Conservation (phyloP, 345 rosid species). For the Kernera saxatilis region DNA sequence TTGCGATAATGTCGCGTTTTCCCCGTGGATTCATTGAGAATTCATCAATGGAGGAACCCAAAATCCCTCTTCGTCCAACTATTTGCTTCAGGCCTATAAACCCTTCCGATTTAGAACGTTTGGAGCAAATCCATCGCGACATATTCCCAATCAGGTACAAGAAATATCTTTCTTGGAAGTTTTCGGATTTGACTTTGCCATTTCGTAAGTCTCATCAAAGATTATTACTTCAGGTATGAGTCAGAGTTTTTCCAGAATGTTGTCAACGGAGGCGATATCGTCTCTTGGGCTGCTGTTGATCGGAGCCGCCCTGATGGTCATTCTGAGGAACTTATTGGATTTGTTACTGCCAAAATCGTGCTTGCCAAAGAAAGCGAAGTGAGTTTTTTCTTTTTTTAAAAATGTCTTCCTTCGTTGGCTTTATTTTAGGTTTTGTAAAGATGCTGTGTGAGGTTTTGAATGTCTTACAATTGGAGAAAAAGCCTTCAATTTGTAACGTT, state of each 20-base stretch:
- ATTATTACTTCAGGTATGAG: conserved; percentile 67
- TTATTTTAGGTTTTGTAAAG: not conserved
- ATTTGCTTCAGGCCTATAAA: conserved; percentile 67
- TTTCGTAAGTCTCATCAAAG: conserved; percentile 7
- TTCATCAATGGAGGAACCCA: conserved; percentile 46
- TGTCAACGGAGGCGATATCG: conserved; percentile 68
- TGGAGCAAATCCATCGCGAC: conserved; percentile 70
- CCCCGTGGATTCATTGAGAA: conserved; percentile 43
- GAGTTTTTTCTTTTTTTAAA: conserved; percentile 28
- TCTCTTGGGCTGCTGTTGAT: conserved; percentile 96
- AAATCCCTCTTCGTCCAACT: conserved; percentile 43
- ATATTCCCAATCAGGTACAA: conserved; percentile 78
- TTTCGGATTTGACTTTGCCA: conserved; percentile 14
- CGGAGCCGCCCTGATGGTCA: conserved; percentile 60
- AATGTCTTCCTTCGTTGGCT: not conserved
- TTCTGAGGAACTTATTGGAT: conserved; percentile 82
- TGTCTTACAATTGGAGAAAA: not conserved
- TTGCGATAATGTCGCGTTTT: conserved; percentile 23
- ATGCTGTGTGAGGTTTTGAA: not conserved
- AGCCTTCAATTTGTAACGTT: not conserved
- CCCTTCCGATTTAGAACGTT: conserved; percentile 67
- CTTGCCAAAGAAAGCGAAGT: conserved; percentile 87
- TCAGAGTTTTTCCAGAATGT: conserved; percentile 86
- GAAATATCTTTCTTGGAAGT: not conserved
- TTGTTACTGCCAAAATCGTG: conserved; percentile 75